Evolutionary conservation across 495 filamentous ascomycete genomes (phyloP).

Genomic region (Penicillium chermesinum): DNA sequence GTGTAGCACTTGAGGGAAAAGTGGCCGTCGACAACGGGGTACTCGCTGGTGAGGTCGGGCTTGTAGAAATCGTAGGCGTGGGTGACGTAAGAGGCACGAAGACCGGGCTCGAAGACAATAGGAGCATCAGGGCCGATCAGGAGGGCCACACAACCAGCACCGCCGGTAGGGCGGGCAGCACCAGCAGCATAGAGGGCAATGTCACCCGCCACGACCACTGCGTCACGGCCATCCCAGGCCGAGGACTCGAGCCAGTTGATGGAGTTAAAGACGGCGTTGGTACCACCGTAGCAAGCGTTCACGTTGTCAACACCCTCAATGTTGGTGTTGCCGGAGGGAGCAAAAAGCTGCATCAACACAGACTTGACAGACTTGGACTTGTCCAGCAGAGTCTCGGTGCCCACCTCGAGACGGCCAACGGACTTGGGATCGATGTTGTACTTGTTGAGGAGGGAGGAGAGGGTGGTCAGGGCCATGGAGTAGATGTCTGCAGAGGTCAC

Average conservation of each 20-base stretch:
- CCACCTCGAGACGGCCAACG: conserved; percentile 92
- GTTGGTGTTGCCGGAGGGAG: conserved; percentile 78
- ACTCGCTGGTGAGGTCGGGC: conserved; percentile 95
- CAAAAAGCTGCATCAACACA: conserved; percentile 97
- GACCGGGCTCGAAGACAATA: conserved; percentile 83
- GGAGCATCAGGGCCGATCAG: conserved; percentile 91
- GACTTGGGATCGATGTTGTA: conserved; percentile 88
- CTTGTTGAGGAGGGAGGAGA: conserved; percentile 84
- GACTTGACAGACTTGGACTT: conserved; percentile 99
- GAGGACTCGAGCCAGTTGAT: conserved; percentile 99
- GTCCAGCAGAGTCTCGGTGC: conserved; percentile 96
- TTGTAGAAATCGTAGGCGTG: conserved; percentile 99
- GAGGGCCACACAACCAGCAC: conserved; percentile 91
- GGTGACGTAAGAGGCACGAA: conserved; percentile 86
- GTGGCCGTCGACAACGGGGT: conserved; percentile 94
- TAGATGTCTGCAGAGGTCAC: conserved; percentile 74
- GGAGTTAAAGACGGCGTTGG: conserved; percentile 94
- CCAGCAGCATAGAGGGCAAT: conserved; percentile 99
- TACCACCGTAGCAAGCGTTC: conserved; percentile 98
- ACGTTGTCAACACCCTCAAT: conserved; percentile 94
- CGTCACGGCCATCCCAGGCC: conserved; percentile 93
- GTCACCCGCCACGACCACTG: conserved; percentile 89
- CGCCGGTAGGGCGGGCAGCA: conserved; percentile 88
- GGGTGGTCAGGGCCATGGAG: conserved; percentile 85
- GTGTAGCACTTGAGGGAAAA: conserved; percentile 95